Conservation (phyloP, 1,284 basidiomycete genomes). For the Boletellus deceptivus region DNA sequence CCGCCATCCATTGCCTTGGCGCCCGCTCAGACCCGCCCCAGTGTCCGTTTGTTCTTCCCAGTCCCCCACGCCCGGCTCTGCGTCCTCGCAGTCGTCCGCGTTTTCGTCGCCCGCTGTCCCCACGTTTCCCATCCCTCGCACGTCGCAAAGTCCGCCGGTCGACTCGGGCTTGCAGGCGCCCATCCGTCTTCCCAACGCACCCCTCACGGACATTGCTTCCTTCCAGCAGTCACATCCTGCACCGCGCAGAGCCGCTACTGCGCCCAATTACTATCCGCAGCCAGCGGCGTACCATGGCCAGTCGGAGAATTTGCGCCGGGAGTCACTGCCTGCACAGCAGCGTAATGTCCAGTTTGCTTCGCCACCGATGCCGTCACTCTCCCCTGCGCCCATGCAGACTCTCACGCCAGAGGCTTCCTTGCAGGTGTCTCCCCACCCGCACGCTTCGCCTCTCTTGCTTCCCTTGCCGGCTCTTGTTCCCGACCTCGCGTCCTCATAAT, state of each 20-base stretch:
- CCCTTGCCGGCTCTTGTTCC: constrained; percentile 22
- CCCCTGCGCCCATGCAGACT: constrained; percentile 24
- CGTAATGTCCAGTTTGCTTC: constrained; percentile 32
- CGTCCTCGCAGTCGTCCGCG: constrained; percentile 60
- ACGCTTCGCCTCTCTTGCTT: constrained; percentile 28
- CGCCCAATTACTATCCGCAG: constrained; percentile 32
- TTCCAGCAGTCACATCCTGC: constrained; percentile 35
- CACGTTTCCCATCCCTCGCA: constrained; percentile 58
- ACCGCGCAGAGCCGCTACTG: constrained; percentile 31
- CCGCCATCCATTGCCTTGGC: background rate
- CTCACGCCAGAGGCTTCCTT: constrained; percentile 25
- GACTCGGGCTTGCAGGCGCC: constrained; percentile 41
- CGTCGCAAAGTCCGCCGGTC: constrained; percentile 59
- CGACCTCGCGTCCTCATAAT: constrained; percentile 22
- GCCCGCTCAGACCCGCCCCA: constrained; percentile 25
- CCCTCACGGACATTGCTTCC: constrained; percentile 62
- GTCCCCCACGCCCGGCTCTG: constrained; percentile 35
- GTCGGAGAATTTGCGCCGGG: constrained; percentile 28
- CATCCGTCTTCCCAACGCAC: constrained; percentile 68
- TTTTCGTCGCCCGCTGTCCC: constrained; percentile 60
- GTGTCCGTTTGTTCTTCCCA: constrained; percentile 62
- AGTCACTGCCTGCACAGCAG: constrained; percentile 26
- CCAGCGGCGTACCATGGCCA: constrained; percentile 30
- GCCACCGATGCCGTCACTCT: constrained; percentile 32
- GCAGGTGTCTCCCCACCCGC: constrained; percentile 25